A percentile compares a stretch with the other conserved stretches of the same genome.
Evolutionary conservation across 306 rosid genomes (phyloP).

Genomic region (Lotus japonicus): DNA sequence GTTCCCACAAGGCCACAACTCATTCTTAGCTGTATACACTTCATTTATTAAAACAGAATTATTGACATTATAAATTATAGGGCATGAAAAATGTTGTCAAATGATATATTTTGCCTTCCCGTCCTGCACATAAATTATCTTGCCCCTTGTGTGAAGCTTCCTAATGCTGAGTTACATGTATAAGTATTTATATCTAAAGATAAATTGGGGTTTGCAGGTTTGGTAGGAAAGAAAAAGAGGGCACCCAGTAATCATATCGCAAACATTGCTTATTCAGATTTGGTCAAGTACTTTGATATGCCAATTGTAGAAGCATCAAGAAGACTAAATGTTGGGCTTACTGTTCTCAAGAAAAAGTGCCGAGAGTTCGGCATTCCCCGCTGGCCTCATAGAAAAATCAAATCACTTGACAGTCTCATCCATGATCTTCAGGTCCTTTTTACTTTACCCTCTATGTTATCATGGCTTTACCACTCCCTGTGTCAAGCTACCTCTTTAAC

Average conservation of each 20-base stretch:
- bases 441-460: neutral
- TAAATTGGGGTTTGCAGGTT: conserved; percentile 39
- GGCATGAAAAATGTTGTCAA: neutral
- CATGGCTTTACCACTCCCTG: conserved; percentile 14
- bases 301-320: conserved; percentile 85
- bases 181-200: conserved; percentile 34
- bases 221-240: conserved; percentile 55
- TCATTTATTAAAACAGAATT: neutral
- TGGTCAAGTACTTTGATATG: conserved; percentile 70
- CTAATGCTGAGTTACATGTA: conserved; percentile 11
- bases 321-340: conserved; percentile 69
- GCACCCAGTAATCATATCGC: conserved; percentile 64
- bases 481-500: neutral
- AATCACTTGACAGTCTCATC: conserved; percentile 83
- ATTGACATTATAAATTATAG: conserved; percentile 3
- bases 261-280: conserved; percentile 59
- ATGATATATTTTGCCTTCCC: neutral
- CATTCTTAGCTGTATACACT: neutral
- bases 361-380: conserved; percentile 91
- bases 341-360: conserved; percentile 84
- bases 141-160: neutral
- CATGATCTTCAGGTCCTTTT: conserved; percentile 76
- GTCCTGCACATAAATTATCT: neutral
- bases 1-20: neutral
- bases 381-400: conserved; percentile 95